These are phyloP conservation scores for Sclerotinia spermophila DNA, from an alignment of 2,329 filamentous ascomycete genomes.

Conservation along the genomic window DNA sequence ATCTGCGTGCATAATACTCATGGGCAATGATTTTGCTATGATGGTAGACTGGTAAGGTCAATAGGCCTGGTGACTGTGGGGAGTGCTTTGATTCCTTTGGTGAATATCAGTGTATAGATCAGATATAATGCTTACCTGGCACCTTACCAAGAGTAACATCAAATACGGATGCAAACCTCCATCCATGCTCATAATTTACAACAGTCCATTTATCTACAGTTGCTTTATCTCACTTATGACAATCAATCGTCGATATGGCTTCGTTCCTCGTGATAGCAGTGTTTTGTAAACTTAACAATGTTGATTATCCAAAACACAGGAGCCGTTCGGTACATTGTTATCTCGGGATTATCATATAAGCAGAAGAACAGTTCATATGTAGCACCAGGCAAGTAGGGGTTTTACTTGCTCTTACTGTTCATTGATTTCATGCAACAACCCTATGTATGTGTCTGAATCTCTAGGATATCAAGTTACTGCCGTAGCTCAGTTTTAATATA, in stretches of 20 bases:
- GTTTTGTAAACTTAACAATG: not conserved
- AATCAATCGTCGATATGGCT: not conserved
- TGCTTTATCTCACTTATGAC: not conserved
- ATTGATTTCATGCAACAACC: not conserved
- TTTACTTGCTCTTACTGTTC: not conserved
- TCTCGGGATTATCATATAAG: not conserved
- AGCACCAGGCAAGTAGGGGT: not conserved
- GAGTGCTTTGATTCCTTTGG: not conserved
- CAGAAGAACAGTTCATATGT: not conserved
- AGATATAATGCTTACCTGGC: not conserved
- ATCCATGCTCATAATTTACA: not conserved
- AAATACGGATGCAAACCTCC: not conserved
- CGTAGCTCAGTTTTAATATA: not conserved
- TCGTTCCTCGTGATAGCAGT: not conserved
- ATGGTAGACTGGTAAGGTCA: not conserved
- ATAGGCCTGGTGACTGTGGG: not conserved
- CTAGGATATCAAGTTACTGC: not conserved
- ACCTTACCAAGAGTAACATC: not conserved
- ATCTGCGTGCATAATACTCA: not conserved
- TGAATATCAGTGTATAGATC: not conserved
- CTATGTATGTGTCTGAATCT: not conserved
- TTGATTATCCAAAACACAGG: not conserved
- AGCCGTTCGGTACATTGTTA: not conserved
- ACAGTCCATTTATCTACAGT: not conserved
- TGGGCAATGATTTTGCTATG: not conserved